Base-by-base conservation (phyloP, 2,329 filamentous ascomycete genomes). In the Colletotrichum karsti region DNA sequence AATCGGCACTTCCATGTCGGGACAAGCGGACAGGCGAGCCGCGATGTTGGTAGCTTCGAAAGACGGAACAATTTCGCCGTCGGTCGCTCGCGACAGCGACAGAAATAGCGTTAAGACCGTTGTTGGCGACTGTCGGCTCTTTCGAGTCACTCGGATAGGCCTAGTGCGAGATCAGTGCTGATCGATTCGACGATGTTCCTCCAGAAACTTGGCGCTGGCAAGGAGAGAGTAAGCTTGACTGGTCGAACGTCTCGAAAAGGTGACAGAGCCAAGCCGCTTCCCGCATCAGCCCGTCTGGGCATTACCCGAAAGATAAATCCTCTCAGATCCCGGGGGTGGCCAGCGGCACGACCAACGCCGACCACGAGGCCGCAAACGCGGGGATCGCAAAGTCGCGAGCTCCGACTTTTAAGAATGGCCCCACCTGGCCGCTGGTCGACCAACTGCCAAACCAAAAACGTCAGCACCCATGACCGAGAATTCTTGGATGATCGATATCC, bases 301-400 rank as follows among this genome's bases (percentile, higher is more conserved):
- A 33, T 46, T 46, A 5, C 26, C 18, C 10, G 41, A 4, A 30
- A 28, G 35, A 28, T 22, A 46, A 35, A 33, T 10, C 30, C 18
- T 20, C 26, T 20, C n/a, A 28, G 24, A 30, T 18, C 24, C 15
- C 20, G 24, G 37, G 13, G 53, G 18, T 28, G n/a, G 24, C 18
- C 28, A 5, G 10, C 24, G 63, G 48, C 12, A 33, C 18, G n/a
- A 35, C 7, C 7, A 44, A 24, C 61, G 46, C 64, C 60, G 60
- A 64, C 53, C 37, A 54, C 53, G 51, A 51, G 33, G 37, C 22
- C 44, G 41, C 33, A 46, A 30, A 54, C 59, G 26, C 48, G 41
- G 59, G 51, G 13, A n/a, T 8, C 35, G 35, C 51, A 63, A n/a
- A 63, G 42, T 55, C 59, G 59, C 64, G 64, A 67, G 64, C 33